Evolutionary conservation across 2,329 filamentous ascomycete species (phyloP), one percentile per base, ranked within the genome.

Genomic region (Sporothrix pallida): DNA sequence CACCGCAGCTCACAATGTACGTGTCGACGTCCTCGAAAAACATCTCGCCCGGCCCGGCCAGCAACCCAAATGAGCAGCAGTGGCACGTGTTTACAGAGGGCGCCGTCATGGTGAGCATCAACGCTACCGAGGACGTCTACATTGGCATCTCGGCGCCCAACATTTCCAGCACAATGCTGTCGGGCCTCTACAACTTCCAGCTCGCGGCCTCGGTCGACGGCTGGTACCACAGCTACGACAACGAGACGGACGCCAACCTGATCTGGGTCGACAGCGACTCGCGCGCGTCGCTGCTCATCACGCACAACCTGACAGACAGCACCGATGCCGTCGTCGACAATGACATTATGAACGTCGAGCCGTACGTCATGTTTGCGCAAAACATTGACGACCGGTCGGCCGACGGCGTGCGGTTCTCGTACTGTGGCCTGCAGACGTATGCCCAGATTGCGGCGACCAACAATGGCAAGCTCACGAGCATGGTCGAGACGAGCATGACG

Each of bases 261-360:
- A 88, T 90, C 77, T 92, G 95, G 82, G 89, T 98, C 71, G 96
- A 98, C 79, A 94, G 93, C 31, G 96, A 98, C 81, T 91, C 89
- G 60, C 87, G 87, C 44, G 91, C 93, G 2, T 92, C 93, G 1
- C 85, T 99, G 37, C 86, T 99, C 58, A 91, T 92, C 62, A 97
- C 94, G 0, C 87, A 90, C 71, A 92, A 95, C 78, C 83, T 95
- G 68, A 94, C 92, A 0, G 83, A 84, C 69, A 83, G 82, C 1
- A 81, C 84, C 1, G 83, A 90, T 74, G 79, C 85, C 2, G 81
- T 80, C 84, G 78, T 50, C 8, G 69, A 91, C 84, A 87, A 87
- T 85, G 83, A 83, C 74, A 79, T 88, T 42, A 85, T 91, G 78
- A 85, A 78, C 71, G 82, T 83, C 0, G 86, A 88, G 17, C 91